phyloP scores from a whole-genome alignment of 2,329 filamentous ascomycete genomes.

The Botryotinia narcissicola region DNA sequence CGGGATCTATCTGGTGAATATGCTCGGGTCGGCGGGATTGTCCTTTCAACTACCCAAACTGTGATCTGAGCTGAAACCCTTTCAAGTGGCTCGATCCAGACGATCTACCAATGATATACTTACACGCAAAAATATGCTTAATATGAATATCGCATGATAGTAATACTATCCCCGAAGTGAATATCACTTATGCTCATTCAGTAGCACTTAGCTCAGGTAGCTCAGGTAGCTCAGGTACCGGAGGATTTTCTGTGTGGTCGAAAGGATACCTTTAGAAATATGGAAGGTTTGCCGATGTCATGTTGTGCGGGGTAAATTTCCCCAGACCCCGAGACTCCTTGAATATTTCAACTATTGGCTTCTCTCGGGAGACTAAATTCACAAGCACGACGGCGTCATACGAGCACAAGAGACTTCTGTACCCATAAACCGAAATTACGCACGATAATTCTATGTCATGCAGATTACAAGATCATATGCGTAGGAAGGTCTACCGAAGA shows the following conservation, averaged over 20 bases:
- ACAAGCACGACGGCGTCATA: not conserved
- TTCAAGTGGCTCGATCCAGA: not conserved
- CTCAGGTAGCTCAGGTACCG: not conserved
- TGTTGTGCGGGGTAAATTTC: conserved; percentile 12
- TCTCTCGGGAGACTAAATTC: not conserved
- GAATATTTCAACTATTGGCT: not conserved
- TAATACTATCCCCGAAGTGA: too few relatives aligned
- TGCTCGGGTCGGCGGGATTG: not conserved
- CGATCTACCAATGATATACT: not conserved
- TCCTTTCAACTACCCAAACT: not conserved
- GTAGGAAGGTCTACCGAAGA: conserved; percentile 5
- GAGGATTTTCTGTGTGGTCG: not conserved
- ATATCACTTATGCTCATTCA: not conserved
- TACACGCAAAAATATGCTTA: not conserved
- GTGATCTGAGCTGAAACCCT: not conserved
- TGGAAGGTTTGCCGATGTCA: conserved; percentile 17
- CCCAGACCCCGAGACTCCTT: not conserved
- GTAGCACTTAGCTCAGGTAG: not conserved
- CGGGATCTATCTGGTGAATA: too few relatives aligned
- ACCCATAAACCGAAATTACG: not conserved
- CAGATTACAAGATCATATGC: not conserved
- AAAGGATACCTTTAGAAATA: not conserved
- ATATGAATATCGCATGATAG: not conserved
- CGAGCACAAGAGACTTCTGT: not conserved
- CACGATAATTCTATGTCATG: not conserved